These are phyloP conservation scores for Vachellia collinsii DNA, from an alignment of 306 rosid species.

Conservation along the genomic window DNA sequence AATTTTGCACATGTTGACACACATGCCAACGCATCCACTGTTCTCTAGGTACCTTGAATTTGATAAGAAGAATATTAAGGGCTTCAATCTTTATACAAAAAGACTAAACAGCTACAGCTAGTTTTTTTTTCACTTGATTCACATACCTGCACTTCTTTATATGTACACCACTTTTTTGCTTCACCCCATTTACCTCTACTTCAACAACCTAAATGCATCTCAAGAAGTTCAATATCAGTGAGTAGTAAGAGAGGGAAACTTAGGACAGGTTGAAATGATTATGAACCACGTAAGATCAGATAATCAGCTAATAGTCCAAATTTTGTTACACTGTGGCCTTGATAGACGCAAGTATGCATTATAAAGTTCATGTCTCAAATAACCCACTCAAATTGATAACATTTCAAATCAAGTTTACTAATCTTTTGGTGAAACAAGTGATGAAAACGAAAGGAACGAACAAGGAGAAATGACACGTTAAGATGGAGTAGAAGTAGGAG, in stretches of 20 bases:
- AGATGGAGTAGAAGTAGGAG: background rate
- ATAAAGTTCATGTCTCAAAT: background rate
- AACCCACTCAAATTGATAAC: background rate
- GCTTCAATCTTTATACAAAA: constrained; percentile 6
- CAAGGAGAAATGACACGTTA: background rate
- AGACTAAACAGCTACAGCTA: background rate
- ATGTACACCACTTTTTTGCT: constrained; percentile 90
- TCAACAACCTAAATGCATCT: constrained; percentile 68
- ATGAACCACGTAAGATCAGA: background rate
- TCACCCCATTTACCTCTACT: constrained; percentile 86
- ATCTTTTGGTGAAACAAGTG: background rate
- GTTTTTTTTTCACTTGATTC: background rate
- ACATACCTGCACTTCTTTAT: constrained; percentile 91
- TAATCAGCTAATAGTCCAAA: background rate
- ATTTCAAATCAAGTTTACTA: background rate
- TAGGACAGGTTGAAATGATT: background rate
- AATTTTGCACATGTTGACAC: constrained; percentile 97
- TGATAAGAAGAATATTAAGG: background rate
- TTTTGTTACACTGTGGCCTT: background rate
- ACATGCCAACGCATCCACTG: constrained; percentile 95
- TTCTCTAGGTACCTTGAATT: constrained; percentile 82
- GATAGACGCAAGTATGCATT: background rate
- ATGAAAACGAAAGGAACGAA: too few relatives aligned
- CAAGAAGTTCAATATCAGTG: constrained; percentile 37
- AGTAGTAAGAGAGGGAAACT: constrained; percentile 9